phyloP scores from a whole-genome alignment of 305 asterid genomes.

The Ajuga reptans region DNA sequence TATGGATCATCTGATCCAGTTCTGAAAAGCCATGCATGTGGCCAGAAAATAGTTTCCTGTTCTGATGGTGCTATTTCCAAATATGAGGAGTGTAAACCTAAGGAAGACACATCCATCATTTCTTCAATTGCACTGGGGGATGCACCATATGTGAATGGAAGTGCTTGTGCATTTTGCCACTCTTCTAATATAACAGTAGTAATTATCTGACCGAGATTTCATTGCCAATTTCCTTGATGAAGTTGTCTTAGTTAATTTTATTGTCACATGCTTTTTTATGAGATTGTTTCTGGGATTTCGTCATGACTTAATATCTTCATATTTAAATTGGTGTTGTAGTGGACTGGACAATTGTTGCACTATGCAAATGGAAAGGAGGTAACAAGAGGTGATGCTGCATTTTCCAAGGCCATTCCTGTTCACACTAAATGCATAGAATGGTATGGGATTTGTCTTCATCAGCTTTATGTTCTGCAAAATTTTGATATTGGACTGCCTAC shows the following conservation, averaged over 20 bases:
- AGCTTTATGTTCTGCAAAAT: neutral
- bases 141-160: conserved; percentile 27
- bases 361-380: conserved; percentile 72
- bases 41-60: conserved; percentile 14
- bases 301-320: neutral
- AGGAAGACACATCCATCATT: conserved; percentile 27
- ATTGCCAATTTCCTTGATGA: neutral
- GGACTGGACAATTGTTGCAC: conserved; percentile 56
- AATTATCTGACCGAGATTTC: conserved; percentile 26
- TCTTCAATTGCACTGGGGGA: conserved; percentile 27
- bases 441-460: conserved; percentile 31
- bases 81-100: conserved; percentile 26
- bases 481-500: neutral
- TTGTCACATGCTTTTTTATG: neutral
- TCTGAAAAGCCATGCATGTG: conserved; percentile 18
- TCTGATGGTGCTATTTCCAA: conserved; percentile 28
- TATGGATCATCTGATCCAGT: conserved; percentile 32
- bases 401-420: conserved; percentile 48
- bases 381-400: conserved; percentile 27
- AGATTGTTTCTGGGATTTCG: neutral
- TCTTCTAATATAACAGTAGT: conserved; percentile 60
- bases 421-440: conserved; percentile 85
- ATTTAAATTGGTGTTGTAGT: conserved; percentile 37
- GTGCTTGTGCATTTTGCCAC: conserved; percentile 71
- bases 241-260: neutral